phyloP scores from a whole-genome alignment of 2,329 filamentous ascomycete genomes.

The Seiridium cupressi region DNA sequence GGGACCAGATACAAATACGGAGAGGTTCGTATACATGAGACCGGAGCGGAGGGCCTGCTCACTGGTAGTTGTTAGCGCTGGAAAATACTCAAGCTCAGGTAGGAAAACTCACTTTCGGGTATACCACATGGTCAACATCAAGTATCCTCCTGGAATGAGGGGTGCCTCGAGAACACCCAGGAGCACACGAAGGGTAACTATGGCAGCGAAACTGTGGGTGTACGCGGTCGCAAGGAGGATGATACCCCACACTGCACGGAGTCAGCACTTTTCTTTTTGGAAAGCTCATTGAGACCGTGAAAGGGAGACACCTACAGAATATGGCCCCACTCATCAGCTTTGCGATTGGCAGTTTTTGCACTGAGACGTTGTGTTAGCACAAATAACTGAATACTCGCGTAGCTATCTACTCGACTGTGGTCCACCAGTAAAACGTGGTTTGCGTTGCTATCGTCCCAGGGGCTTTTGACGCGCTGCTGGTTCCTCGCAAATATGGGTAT shows the following conservation, averaged over 20 bases:
- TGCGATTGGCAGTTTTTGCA: conserved; percentile 8
- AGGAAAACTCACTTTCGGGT: conserved; percentile 5
- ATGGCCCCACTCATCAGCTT: conserved; percentile 8
- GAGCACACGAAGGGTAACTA: conserved; percentile 6
- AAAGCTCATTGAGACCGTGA: too few species aligned
- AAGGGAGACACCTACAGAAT: not conserved
- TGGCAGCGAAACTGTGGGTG: conserved; percentile 2
- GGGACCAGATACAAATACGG: conserved; percentile 6
- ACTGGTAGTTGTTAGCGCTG: not conserved
- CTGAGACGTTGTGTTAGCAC: not conserved
- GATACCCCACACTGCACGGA: conserved; percentile 9
- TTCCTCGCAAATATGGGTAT: too few species aligned
- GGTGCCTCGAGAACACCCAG: conserved; percentile 1
- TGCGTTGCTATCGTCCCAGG: too few species aligned
- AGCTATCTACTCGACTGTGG: too few species aligned
- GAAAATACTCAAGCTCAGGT: not conserved
- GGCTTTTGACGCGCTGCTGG: too few species aligned
- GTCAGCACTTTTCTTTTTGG: not conserved
- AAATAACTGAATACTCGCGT: too few species aligned
- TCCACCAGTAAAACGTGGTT: too few species aligned
- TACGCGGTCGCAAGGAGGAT: conserved; percentile 9
- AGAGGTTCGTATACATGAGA: conserved; percentile 11
- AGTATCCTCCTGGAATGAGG: conserved; percentile 9
- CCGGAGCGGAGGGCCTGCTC: conserved; percentile 8
- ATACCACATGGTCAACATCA: conserved; percentile 11